phyloP scores from a whole-genome alignment of 177 flowering plant species.

The Vitis hybrid region DNA sequence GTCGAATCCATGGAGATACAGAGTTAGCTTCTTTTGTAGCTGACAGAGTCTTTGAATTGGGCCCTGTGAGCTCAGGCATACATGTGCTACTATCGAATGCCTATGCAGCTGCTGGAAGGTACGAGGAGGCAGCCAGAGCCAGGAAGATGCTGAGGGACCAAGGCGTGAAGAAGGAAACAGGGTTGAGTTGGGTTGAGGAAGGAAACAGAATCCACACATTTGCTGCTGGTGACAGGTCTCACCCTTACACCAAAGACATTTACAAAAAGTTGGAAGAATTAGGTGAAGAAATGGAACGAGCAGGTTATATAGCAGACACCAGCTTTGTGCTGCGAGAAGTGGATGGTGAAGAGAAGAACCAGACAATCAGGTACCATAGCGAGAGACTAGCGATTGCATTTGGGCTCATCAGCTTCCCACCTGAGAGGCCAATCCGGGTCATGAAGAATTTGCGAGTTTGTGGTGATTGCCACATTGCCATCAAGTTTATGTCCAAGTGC shows the following conservation, averaged over 20 bases:
- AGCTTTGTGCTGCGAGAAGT: conserved; percentile 45
- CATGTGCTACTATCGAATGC: conserved; percentile 76
- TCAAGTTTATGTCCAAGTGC: conserved; percentile 82
- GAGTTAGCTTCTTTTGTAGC: conserved; percentile 84
- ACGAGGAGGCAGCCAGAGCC: conserved; percentile 76
- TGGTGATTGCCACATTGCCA: conserved; percentile 85
- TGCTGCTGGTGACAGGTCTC: conserved; percentile 68
- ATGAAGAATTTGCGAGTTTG: conserved; percentile 94
- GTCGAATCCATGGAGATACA: conserved; percentile 66
- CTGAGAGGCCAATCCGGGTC: conserved; percentile 67
- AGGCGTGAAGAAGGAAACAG: conserved; percentile 88
- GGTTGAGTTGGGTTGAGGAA: conserved; percentile 97
- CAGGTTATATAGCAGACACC: conserved; percentile 79
- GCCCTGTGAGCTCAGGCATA: conserved; percentile 64
- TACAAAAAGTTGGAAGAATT: conserved; percentile 70
- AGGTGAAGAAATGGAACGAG: conserved; percentile 63
- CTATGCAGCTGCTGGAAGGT: conserved; percentile 86
- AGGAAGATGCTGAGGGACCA: conserved; percentile 75
- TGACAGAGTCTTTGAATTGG: conserved; percentile 66
- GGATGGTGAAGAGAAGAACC: conserved; percentile 40
- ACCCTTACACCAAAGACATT: conserved; percentile 48
- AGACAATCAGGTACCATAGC: conserved; percentile 46
- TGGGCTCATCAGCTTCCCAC: conserved; percentile 68
- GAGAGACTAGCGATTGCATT: conserved; percentile 86
- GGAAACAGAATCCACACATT: conserved; percentile 78